Conservation (phyloP, 2,329 filamentous ascomycete species). For the Aspergillus amoenus region DNA sequence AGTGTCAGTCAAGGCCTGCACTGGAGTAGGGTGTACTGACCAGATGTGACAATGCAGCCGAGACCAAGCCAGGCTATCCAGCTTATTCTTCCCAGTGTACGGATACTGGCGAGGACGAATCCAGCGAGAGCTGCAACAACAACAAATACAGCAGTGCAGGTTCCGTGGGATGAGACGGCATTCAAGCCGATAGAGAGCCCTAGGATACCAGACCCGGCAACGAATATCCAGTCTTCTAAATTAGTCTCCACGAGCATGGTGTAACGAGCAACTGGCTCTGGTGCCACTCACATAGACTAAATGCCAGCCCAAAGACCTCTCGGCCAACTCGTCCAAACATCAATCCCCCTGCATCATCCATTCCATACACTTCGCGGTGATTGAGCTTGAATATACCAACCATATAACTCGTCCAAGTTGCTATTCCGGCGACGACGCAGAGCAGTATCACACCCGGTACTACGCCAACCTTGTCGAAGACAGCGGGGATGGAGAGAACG, state of each 20-base stretch:
- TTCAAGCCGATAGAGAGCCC: slow-evolving; percentile 43
- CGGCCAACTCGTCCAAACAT: slow-evolving; percentile 55
- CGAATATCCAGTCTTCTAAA: slow-evolving; percentile 33
- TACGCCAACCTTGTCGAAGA: slow-evolving; percentile 48
- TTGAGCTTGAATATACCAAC: slow-evolving; percentile 53
- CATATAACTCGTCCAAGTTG: slow-evolving; percentile 51
- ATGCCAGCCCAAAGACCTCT: slow-evolving; percentile 42
- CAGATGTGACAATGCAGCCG: slow-evolving; percentile 16
- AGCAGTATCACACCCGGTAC: slow-evolving; percentile 49
- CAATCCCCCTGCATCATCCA: slow-evolving; percentile 56
- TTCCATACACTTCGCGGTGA: slow-evolving; percentile 57
- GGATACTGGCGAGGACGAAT: slow-evolving; percentile 30
- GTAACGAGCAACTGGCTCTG: neutral
- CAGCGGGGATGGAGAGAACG: slow-evolving; percentile 50
- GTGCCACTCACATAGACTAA: slow-evolving; percentile 18
- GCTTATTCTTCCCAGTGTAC: slow-evolving; percentile 34
- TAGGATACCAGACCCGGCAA: slow-evolving; percentile 44
- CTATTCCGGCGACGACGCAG: slow-evolving; percentile 41
- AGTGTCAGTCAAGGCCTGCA: neutral
- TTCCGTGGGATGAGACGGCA: slow-evolving; percentile 40
- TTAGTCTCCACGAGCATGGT: no score
- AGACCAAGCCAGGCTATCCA: slow-evolving; percentile 38
- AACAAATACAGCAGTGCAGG: slow-evolving; percentile 27
- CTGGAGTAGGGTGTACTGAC: neutral
- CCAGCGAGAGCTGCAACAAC: slow-evolving; percentile 19